Conservation (phyloP, 129 eudicot genomes). For the Calendula officinalis region DNA sequence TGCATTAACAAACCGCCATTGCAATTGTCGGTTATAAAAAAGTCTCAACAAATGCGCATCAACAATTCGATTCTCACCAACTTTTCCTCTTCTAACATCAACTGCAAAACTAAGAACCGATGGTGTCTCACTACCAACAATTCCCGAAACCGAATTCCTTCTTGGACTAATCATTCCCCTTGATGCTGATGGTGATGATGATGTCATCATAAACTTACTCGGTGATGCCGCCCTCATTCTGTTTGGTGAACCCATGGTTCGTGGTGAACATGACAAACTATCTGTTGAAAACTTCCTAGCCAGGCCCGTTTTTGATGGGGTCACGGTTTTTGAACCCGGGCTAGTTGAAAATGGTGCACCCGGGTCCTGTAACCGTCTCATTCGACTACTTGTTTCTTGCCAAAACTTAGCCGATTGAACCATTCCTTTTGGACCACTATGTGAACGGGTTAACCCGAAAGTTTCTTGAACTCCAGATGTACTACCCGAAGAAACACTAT, state of each 20-base stretch:
- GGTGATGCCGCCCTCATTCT: constrained; percentile 79
- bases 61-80: constrained; percentile 81
- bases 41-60: constrained; percentile 95
- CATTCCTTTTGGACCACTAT: constrained; percentile 53
- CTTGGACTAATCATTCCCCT: constrained; percentile 77
- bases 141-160: constrained; percentile 64
- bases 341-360: constrained; percentile 60
- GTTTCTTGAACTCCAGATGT: constrained; percentile 76
- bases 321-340: constrained; percentile 63
- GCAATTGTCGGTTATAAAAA: constrained; percentile 78
- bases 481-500: constrained; percentile 92
- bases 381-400: constrained; percentile 85
- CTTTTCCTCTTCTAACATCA: constrained; percentile 94
- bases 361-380: constrained; percentile 84
- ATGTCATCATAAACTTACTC: constrained; percentile 60
- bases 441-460: constrained; percentile 34
- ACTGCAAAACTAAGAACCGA: constrained; percentile 96
- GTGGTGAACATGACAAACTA: constrained; percentile 58
- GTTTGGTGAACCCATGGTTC: constrained; percentile 84
- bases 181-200: constrained; percentile 36
- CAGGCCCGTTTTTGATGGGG: constrained; percentile 53
- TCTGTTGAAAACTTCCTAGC: constrained; percentile 58
- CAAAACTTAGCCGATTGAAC: constrained; percentile 75
- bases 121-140: constrained; percentile 64
- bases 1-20: constrained; percentile 97